Conservation (phyloP, 352 stramenopile species). For the Achlya hypogyna region DNA sequence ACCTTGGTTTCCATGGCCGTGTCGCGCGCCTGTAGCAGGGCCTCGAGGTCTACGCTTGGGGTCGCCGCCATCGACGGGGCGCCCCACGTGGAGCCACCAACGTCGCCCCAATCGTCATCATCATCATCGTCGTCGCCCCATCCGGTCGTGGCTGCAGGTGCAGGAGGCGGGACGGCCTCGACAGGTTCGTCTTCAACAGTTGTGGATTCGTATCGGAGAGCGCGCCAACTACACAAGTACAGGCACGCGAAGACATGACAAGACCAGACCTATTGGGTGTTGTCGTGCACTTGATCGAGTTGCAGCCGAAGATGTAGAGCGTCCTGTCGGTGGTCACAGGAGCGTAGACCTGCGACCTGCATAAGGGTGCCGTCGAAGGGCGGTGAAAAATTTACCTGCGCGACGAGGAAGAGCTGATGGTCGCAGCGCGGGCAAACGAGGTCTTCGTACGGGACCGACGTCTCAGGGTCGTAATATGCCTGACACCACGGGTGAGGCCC, state of each 20-base stretch:
- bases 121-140: slow-evolving; percentile 35
- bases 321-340: slow-evolving; percentile 60
- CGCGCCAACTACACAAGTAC: slow-evolving; percentile 52
- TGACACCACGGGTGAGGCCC: slow-evolving; percentile 15
- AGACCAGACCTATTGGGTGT: slow-evolving; percentile 31
- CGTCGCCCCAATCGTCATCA: slow-evolving; percentile 65
- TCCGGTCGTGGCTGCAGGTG: not conserved
- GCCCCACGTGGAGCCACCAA: slow-evolving; percentile 17
- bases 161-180: not conserved
- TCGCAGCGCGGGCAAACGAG: slow-evolving; percentile 53
- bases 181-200: slow-evolving; percentile 15
- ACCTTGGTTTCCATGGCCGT: slow-evolving; percentile 38
- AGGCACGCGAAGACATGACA: no score
- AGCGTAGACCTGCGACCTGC: slow-evolving; percentile 52
- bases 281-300: slow-evolving; percentile 60
- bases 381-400: slow-evolving; percentile 31
- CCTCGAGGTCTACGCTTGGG: slow-evolving; percentile 41
- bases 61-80: not conserved
- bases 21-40: slow-evolving; percentile 56
- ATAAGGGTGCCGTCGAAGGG: not conserved
- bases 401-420: slow-evolving; percentile 53
- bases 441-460: slow-evolving; percentile 28
- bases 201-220: slow-evolving; percentile 50
- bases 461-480: slow-evolving; percentile 42
- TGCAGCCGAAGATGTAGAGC: slow-evolving; percentile 81